Evolutionary conservation across 2,329 filamentous ascomycete species (phyloP).

Genomic region (Thelonectria discophora): DNA sequence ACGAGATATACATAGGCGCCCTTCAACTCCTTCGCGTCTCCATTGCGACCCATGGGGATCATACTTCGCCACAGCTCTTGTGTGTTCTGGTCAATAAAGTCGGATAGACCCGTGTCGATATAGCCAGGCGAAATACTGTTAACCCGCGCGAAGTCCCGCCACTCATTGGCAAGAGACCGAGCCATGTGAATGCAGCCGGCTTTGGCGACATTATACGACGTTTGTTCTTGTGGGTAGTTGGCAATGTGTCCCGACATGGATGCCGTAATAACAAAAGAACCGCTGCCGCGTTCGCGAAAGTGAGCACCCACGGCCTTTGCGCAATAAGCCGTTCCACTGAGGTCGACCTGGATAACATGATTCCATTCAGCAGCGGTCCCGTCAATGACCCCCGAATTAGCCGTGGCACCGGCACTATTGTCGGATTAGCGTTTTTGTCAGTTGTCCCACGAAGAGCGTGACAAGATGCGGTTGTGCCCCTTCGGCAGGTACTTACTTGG

Average conservation of each 20-base stretch:
- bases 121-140: slow-evolving; percentile 60
- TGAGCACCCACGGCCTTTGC: slow-evolving; percentile 55
- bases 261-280: slow-evolving; percentile 61
- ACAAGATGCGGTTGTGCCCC: no score
- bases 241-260: slow-evolving; percentile 60
- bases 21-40: slow-evolving; percentile 72
- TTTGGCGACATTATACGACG: slow-evolving; percentile 65
- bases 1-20: slow-evolving; percentile 64
- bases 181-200: slow-evolving; percentile 64
- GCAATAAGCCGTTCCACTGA: slow-evolving; percentile 58
- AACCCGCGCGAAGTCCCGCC: slow-evolving; percentile 64
- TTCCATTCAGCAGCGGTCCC: slow-evolving; percentile 72
- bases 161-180: slow-evolving; percentile 62
- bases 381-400: slow-evolving; percentile 72
- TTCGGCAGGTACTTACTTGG: slow-evolving; percentile 68
- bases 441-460: no score
- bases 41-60: slow-evolving; percentile 63
- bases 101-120: slow-evolving; percentile 63
- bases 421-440: no score
- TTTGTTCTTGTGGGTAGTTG: slow-evolving; percentile 61
- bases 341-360: slow-evolving; percentile 56
- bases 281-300: slow-evolving; percentile 54
- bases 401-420: slow-evolving; percentile 68
- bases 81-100: slow-evolving; percentile 35
- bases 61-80: slow-evolving; percentile 47